Conservation (phyloP, 768 basidiomycete genomes). For the Mycena filopes region DNA sequence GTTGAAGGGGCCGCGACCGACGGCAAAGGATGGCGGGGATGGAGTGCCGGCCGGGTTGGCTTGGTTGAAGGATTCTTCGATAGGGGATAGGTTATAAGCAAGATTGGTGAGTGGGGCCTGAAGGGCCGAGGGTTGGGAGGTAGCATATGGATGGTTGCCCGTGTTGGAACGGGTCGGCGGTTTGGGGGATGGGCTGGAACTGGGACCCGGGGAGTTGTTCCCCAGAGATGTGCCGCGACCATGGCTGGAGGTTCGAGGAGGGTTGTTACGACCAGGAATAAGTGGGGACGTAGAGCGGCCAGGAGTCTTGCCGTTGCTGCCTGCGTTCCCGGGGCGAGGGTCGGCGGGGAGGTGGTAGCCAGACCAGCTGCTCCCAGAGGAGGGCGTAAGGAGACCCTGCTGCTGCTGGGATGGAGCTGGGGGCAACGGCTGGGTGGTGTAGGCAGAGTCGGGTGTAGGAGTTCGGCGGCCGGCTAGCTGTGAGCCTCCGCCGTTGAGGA, state of each 20-base stretch:
- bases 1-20: conserved; percentile 71
- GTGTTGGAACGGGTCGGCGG: conserved; percentile 57
- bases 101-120: conserved; percentile 45
- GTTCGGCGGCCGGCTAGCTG: conserved; percentile 56
- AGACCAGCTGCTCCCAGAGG: conserved; percentile 53
- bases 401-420: conserved; percentile 51
- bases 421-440: conserved; percentile 55
- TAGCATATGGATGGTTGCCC: conserved; percentile 69
- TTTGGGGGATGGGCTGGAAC: conserved; percentile 51
- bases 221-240: conserved; percentile 66
- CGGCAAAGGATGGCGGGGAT: conserved; percentile 65
- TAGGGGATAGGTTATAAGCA: conserved; percentile 71
- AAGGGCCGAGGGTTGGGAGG: conserved; percentile 55
- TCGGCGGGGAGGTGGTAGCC: conserved; percentile 69
- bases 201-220: conserved; percentile 49
- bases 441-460: conserved; percentile 64
- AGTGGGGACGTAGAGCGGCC: conserved; percentile 58
- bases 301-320: conserved; percentile 49
- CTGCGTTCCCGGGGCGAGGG: conserved; percentile 65
- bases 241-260: conserved; percentile 40
- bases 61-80: conserved; percentile 69
- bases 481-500: conserved; percentile 43
- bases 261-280: conserved; percentile 42
- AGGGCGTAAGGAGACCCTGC: conserved; percentile 54
- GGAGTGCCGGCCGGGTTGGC: conserved; percentile 52